A percentile compares a stretch with the other conserved stretches of the same genome.
Conservation (phyloP, 2,329 filamentous ascomycete genomes). For the Septoria petroselini region DNA sequence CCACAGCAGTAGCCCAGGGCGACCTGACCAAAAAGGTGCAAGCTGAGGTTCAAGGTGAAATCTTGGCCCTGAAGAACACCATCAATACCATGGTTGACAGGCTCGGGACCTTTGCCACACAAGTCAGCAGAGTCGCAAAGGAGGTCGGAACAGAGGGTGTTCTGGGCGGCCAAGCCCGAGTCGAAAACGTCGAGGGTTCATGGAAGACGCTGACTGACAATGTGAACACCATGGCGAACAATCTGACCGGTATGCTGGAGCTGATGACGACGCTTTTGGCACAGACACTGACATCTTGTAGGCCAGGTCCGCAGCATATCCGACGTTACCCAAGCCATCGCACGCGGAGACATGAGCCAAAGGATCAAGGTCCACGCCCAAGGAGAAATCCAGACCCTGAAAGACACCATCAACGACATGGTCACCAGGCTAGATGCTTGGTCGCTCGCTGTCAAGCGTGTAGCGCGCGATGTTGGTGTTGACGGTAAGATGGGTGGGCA, state of each 20-base stretch:
- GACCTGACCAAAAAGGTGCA: conserved; percentile 53
- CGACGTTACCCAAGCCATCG: conserved; percentile 89
- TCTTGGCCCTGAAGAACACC: conserved; percentile 73
- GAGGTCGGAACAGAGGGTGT: conserved; percentile 64
- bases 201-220: conserved; percentile 67
- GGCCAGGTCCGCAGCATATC: conserved; percentile 82
- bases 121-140: conserved; percentile 63
- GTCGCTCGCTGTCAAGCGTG: conserved; percentile 91
- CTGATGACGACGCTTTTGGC: background rate
- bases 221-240: conserved; percentile 65
- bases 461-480: conserved; percentile 93
- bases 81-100: conserved; percentile 68
- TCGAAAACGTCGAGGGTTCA: conserved; percentile 64
- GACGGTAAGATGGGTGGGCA: conserved; percentile 99
- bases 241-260: conserved; percentile 48
- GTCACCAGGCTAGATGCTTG: conserved; percentile 92
- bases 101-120: conserved; percentile 61
- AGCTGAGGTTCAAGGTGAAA: conserved; percentile 53
- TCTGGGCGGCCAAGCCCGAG: conserved; percentile 62
- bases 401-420: conserved; percentile 99
- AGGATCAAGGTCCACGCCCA: conserved; percentile 94
- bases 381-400: conserved; percentile 88
- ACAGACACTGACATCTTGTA: background rate
- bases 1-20: conserved; percentile 52
- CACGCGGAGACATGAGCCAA: conserved; percentile 91